Evolutionary conservation across 2,329 filamentous ascomycete species (phyloP).

Genomic region (Septoria linicola): DNA sequence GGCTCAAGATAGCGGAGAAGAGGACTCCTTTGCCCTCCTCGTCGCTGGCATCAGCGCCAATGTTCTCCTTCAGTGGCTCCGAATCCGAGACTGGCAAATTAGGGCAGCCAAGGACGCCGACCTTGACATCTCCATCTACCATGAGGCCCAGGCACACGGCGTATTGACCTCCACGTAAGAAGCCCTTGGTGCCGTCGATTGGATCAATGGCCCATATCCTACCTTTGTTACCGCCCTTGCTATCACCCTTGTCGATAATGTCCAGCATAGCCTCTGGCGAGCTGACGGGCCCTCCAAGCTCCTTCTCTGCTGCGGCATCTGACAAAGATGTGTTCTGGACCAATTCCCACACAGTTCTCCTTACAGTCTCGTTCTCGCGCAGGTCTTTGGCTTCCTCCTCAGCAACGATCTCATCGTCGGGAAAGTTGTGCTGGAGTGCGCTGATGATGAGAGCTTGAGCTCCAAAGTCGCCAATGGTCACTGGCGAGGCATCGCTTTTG

Average conservation of each 20-base stretch:
- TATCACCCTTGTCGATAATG: conserved; percentile 60
- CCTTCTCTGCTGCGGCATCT: conserved; percentile 62
- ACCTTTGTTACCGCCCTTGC: conserved; percentile 68
- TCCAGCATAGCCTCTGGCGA: conserved; percentile 64
- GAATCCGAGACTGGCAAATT: conserved; percentile 88
- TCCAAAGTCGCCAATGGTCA: conserved; percentile 97
- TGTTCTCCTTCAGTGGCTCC: conserved; percentile 66
- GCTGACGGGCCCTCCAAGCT: conserved; percentile 68
- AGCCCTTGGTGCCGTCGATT: conserved; percentile 97
- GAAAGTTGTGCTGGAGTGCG: conserved; percentile 86
- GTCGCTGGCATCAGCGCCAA: conserved; percentile 72
- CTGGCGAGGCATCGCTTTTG: conserved; percentile 93
- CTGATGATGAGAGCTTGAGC: conserved; percentile 95
- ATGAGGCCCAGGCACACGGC: conserved; percentile 91
- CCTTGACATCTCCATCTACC: conserved; percentile 88
- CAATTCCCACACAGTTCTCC: conserved; percentile 78
- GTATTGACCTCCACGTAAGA: conserved; percentile 93
- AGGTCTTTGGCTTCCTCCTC: conserved; percentile 89
- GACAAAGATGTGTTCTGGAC: conserved; percentile 70
- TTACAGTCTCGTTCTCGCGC: conserved; percentile 66
- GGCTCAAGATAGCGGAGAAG: conserved; percentile 76
- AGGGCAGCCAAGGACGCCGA: conserved; percentile 91
- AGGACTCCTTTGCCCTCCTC: conserved; percentile 78
- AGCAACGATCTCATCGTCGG: conserved; percentile 83
- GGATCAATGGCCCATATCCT: conserved; percentile 96